A percentile compares a stretch with the other conserved stretches of the same genome.
Conservation (phyloP, 2,329 filamentous ascomycete species). For the Aureobasidium sp. region DNA sequence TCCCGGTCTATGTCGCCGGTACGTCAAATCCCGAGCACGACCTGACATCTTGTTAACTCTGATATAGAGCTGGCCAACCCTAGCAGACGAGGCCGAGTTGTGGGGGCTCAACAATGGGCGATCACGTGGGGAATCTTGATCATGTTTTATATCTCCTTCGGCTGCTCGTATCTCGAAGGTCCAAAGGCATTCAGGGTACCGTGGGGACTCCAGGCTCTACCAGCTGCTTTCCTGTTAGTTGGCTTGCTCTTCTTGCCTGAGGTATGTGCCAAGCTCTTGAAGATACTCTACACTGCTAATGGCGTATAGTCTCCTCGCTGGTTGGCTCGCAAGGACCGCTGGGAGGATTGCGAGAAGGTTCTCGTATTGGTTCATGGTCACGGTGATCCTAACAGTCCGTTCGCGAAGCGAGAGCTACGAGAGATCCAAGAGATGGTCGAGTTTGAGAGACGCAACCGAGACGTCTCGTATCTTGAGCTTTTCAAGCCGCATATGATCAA, state of each 20-base stretch:
- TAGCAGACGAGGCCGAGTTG: not conserved
- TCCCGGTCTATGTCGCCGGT: constrained; percentile 60
- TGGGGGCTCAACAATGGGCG: not conserved
- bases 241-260: not conserved
- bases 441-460: constrained; percentile 59
- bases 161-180: constrained; percentile 52
- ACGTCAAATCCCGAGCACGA: constrained; percentile 51
- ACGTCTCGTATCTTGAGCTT: constrained; percentile 64
- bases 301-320: constrained; percentile 38
- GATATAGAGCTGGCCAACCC: not conserved
- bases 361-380: constrained; percentile 34
- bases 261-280: not conserved
- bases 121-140: constrained; percentile 42
- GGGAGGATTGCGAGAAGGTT: constrained; percentile 35
- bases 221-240: constrained; percentile 33
- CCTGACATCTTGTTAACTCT: constrained; percentile 18
- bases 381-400: constrained; percentile 30
- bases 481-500: constrained; percentile 65
- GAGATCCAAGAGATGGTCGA: constrained; percentile 64
- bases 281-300: constrained; percentile 18
- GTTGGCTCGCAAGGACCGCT: constrained; percentile 36
- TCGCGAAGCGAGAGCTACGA: constrained; percentile 58
- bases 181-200: constrained; percentile 52
- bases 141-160: constrained; percentile 49
- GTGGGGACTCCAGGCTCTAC: constrained; percentile 45